These are phyloP conservation scores for Eimeria tenella DNA, from an alignment of 169 alveolate species.

Conservation along the genomic window DNA sequence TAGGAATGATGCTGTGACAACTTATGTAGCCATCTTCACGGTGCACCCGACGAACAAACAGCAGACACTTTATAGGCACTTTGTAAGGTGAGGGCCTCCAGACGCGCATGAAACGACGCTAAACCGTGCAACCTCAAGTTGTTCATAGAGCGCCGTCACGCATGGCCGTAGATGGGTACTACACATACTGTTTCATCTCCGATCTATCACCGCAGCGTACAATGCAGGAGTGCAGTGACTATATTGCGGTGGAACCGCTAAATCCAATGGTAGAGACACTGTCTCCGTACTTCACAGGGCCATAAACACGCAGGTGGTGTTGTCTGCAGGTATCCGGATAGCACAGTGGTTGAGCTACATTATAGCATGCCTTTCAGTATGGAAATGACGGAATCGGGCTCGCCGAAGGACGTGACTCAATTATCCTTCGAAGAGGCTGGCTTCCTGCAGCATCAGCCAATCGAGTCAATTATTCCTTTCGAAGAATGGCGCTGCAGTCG, in stretches of 20 bases:
- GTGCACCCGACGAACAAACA: constrained; percentile 57
- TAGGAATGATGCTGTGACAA: constrained; percentile 39
- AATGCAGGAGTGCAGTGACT: too few relatives aligned
- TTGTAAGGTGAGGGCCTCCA: constrained; percentile 52
- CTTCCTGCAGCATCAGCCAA: constrained; percentile 69
- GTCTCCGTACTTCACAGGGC: too few relatives aligned
- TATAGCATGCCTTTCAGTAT: constrained; percentile 59
- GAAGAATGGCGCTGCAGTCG: constrained; percentile 68
- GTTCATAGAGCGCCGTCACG: too few relatives aligned
- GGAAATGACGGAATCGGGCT: constrained; percentile 42
- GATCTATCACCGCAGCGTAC: too few relatives aligned
- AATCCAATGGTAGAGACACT: too few relatives aligned
- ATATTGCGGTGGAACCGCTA: too few relatives aligned
- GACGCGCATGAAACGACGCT: too few relatives aligned
- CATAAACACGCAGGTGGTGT: background rate
- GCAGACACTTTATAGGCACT: constrained; percentile 74
- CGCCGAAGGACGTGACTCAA: constrained; percentile 57
- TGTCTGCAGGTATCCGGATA: constrained; percentile 57
- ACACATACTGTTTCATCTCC: too few relatives aligned
- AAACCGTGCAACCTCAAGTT: background rate
- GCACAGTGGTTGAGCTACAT: constrained; percentile 54
- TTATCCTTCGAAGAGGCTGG: constrained; percentile 61
- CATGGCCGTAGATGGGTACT: too few relatives aligned
- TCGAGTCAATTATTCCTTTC: constrained; percentile 47
- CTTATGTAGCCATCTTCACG: constrained; percentile 73